Conservation (phyloP, 148 eudicot species). For the Silene latifolia region DNA sequence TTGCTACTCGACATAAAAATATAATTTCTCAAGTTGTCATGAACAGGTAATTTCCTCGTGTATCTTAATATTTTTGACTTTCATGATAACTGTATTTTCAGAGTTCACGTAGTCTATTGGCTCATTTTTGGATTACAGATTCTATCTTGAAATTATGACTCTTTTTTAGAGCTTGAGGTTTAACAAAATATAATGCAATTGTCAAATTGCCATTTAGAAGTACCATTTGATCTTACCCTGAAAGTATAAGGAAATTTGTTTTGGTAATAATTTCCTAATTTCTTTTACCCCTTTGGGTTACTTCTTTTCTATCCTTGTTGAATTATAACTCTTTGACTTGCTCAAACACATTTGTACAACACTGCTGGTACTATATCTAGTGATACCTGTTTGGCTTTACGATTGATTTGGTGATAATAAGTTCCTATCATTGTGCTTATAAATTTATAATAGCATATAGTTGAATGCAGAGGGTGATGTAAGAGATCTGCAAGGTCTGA, state of each 20-base stretch:
- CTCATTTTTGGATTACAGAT: background rate
- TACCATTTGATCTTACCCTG: background rate
- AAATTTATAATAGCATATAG: background rate
- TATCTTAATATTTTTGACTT: background rate
- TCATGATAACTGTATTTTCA: background rate
- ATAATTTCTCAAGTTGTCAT: constrained; percentile 50
- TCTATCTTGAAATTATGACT: background rate
- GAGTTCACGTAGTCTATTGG: background rate
- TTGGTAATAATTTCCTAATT: background rate
- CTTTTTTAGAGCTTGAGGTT: background rate
- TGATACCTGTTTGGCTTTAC: background rate
- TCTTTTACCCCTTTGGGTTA: background rate
- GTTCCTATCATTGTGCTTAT: background rate
- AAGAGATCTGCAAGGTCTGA: too few relatives aligned
- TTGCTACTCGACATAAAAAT: constrained; percentile 35
- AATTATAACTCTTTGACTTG: background rate
- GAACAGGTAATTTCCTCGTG: constrained; percentile 47
- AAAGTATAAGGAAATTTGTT: background rate
- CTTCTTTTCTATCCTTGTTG: background rate
- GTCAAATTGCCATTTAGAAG: background rate
- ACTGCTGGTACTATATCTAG: background rate
- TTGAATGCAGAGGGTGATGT: too few relatives aligned
- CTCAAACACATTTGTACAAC: background rate
- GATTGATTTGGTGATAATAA: background rate
- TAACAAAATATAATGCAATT: background rate